Evolutionary conservation across 768 basidiomycete genomes (phyloP), one percentile per base, ranked within the genome.

Genomic region (Clathrus columnatus): DNA sequence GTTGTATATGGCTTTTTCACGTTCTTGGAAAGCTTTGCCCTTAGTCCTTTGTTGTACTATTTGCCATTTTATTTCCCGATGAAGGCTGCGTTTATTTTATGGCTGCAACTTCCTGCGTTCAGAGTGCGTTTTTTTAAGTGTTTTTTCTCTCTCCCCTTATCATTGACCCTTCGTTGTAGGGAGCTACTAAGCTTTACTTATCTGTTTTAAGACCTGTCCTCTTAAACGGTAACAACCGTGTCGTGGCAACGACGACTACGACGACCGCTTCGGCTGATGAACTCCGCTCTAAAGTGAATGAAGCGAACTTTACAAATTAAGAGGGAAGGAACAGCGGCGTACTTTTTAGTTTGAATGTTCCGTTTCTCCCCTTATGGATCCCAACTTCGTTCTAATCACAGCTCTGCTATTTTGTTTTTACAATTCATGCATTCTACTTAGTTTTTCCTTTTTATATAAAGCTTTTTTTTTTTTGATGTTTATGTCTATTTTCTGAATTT

Each of bases 21-120:
- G 75, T 90, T 96, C 72, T 64, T 89, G 58, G 95, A 97, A 74
- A 85, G 81, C 65, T 78, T 95, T 62, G 90, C 88, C 51, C 75
- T 90, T 60, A 81, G 87, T 50, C 57, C 87, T 58, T 80, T 96
- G 58, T 83, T 97, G 61, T 91, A 94, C 76, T 98, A 93, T 66
- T 65, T 93, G 62, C 90, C 93, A 44, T 92, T 91, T 87, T 97
- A 95, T 70, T 96, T 85, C 67, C 84, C 87, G 45, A 80, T 91
- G 79, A 97, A 96, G 85, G 89, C 86, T 50, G 56, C 83, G 56
- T 91, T 92, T 76, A 84, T 93, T 68, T 69, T 95, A 64, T 97
- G 90, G 89, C 82, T 95, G 66, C 89, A 92, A 75, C 82, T 91
- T 55, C 85, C 88, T 42, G 81, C 77, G 36, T 83, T 87, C 75